phyloP scores from a whole-genome alignment of 2,329 filamentous ascomycete species.

The Nemania serpens region DNA sequence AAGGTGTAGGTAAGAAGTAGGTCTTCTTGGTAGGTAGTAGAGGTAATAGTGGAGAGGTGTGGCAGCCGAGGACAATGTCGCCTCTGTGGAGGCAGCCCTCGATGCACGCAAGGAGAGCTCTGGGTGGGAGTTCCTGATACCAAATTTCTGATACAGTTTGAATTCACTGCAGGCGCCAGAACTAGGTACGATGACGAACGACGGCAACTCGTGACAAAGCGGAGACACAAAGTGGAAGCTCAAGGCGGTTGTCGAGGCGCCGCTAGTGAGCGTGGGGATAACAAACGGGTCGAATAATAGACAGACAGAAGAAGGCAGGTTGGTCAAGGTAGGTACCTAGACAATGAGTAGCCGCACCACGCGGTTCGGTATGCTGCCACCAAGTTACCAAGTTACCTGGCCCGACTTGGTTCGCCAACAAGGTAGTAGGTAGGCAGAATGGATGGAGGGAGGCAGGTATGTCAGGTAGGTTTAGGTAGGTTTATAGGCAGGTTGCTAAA shows the following conservation, averaged over 20 bases:
- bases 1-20: slow-evolving; percentile 13
- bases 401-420: slow-evolving; percentile 9
- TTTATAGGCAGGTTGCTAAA: neutral
- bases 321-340: slow-evolving; percentile 7
- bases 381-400: slow-evolving; percentile 21
- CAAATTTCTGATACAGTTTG: neutral
- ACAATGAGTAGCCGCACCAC: slow-evolving; percentile 17
- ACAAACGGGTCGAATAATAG: neutral
- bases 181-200: slow-evolving; percentile 4
- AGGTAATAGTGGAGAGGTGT: slow-evolving; percentile 2
- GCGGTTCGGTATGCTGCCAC: slow-evolving; percentile 3
- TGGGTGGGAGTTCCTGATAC: slow-evolving; percentile 11
- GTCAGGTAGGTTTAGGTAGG: too few species aligned
- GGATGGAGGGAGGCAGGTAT: too few species aligned
- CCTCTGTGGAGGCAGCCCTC: slow-evolving; percentile 13
- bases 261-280: neutral
- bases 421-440: neutral
- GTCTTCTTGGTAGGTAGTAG: too few species aligned
- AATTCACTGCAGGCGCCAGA: slow-evolving; percentile 17
- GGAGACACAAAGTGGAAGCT: neutral
- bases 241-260: slow-evolving; percentile 12
- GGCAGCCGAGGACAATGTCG: slow-evolving; percentile 21
- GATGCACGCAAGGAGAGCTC: slow-evolving; percentile 16
- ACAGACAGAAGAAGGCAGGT: neutral
- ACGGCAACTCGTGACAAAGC: slow-evolving; percentile 16